phyloP scores from a whole-genome alignment of 2,329 filamentous ascomycete species.

The Coniella lustricola region DNA sequence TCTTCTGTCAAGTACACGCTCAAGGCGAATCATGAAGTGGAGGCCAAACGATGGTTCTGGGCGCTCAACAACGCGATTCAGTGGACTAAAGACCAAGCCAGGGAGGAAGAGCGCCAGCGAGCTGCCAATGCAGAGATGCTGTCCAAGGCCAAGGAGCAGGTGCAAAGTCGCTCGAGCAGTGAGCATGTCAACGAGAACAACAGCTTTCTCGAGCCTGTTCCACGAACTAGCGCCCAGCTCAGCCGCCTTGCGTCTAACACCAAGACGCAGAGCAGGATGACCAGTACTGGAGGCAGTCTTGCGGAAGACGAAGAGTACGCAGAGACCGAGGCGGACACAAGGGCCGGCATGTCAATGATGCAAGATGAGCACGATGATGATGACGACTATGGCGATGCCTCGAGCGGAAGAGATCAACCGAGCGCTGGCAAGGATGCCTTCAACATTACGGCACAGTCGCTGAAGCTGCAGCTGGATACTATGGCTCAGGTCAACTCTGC shows the following conservation, averaged over 20 bases:
- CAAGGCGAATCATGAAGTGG: constrained; percentile 95
- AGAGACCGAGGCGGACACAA: constrained; percentile 15
- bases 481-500: constrained; percentile 81
- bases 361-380: constrained; percentile 57
- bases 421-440: constrained; percentile 85
- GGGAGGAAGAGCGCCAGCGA: constrained; percentile 75
- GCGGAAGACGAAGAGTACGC: constrained; percentile 41
- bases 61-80: constrained; percentile 97
- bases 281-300: constrained; percentile 41
- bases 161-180: constrained; percentile 38
- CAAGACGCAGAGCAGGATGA: constrained; percentile 28
- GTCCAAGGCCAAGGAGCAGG: constrained; percentile 66
- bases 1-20: constrained; percentile 98
- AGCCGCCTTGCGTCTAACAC: constrained; percentile 33
- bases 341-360: constrained; percentile 25
- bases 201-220: constrained; percentile 39
- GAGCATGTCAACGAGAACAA: constrained; percentile 45
- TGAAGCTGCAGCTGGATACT: constrained; percentile 85
- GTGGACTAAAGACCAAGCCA: constrained; percentile 95
- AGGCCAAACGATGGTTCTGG: constrained; percentile 99
- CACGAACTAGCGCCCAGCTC: constrained; percentile 39
- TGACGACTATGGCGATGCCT: constrained; percentile 74
- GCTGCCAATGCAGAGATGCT: constrained; percentile 68
- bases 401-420: constrained; percentile 67
- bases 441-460: constrained; percentile 94